These are phyloP conservation scores for Tulasnella sp. DNA, from an alignment of 768 basidiomycete species.

Conservation along the genomic window DNA sequence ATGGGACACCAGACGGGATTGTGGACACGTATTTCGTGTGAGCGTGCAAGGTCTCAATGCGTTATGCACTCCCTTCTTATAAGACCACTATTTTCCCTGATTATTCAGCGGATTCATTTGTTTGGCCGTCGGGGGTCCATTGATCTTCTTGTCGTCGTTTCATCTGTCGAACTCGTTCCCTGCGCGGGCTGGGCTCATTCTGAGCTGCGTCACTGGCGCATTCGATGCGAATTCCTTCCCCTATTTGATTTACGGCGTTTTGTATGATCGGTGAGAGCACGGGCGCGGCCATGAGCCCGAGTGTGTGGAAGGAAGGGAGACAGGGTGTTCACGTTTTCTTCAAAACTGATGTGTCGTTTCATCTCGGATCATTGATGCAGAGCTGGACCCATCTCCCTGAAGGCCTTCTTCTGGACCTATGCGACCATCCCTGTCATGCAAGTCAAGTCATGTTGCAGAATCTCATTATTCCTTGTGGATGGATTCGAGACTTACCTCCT, in stretches of 20 bases:
- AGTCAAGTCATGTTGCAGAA: slow-evolving; percentile 14
- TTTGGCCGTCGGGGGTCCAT: slow-evolving; percentile 30
- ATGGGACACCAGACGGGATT: slow-evolving; percentile 12
- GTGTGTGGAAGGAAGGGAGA: too few species aligned
- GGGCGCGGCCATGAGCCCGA: too few species aligned
- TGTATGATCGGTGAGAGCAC: slow-evolving; percentile 21
- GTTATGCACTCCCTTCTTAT: too few species aligned
- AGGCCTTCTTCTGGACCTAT: slow-evolving; percentile 30
- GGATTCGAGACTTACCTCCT: neutral
- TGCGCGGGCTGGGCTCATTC: slow-evolving; percentile 28
- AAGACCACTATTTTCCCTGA: neutral
- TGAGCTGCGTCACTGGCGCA: slow-evolving; percentile 31
- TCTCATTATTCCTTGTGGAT: neutral
- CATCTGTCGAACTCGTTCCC: slow-evolving; percentile 34
- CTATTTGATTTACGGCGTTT: slow-evolving; percentile 26
- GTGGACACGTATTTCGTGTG: slow-evolving; percentile 27
- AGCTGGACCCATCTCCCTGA: slow-evolving; percentile 16
- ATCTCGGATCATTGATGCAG: neutral
- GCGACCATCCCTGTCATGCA: slow-evolving; percentile 27
- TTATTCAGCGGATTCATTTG: slow-evolving; percentile 26
- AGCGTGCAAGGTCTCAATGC: neutral
- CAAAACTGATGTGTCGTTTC: too few species aligned
- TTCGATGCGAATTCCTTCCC: slow-evolving; percentile 31
- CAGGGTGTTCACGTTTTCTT: too few species aligned
- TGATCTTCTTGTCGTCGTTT: slow-evolving; percentile 31